A percentile compares a stretch with the other conserved stretches of the same genome.
Evolutionary conservation across 106 monocot species (phyloP).

Genomic region (Dioscorea alata): DNA sequence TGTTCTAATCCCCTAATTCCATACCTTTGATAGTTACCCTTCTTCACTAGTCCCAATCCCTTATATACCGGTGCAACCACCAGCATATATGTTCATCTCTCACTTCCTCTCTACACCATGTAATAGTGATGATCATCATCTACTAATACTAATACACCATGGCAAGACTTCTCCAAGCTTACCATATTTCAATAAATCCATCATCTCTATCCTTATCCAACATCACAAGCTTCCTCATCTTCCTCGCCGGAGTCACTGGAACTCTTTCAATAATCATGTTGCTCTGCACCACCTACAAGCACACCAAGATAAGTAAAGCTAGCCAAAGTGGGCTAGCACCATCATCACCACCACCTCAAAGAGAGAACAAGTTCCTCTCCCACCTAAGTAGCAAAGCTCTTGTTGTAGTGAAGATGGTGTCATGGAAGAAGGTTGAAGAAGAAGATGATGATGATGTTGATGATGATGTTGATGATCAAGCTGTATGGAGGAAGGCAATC

Average conservation of each 20-base stretch:
- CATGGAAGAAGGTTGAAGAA: conserved; percentile 2
- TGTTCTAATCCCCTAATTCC: too few relatives aligned
- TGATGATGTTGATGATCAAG: conserved; percentile 7
- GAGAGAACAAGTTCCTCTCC: conserved; percentile 3
- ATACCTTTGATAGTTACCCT: not conserved
- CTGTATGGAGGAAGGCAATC: conserved; percentile 23
- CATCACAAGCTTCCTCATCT: conserved; percentile 3
- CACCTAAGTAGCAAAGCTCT: conserved; percentile 4
- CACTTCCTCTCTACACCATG: not conserved
- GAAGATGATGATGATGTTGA: too few relatives aligned
- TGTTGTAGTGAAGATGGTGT: conserved; percentile 8
- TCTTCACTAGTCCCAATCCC: not conserved
- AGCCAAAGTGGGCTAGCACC: not conserved
- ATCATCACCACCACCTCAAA: not conserved
- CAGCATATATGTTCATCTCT: not conserved
- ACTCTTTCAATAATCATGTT: conserved; percentile 3
- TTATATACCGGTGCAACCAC: too few relatives aligned
- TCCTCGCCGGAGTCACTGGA: not conserved
- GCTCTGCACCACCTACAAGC: conserved; percentile 24
- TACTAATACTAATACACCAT: not conserved
- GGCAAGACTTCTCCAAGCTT: not conserved
- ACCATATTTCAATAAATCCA: too few relatives aligned
- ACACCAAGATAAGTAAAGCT: not conserved
- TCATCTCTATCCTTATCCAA: not conserved
- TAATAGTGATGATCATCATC: not conserved